Base-by-base conservation (phyloP, 345 rosid species). In the Toxicodendron radicans region DNA sequence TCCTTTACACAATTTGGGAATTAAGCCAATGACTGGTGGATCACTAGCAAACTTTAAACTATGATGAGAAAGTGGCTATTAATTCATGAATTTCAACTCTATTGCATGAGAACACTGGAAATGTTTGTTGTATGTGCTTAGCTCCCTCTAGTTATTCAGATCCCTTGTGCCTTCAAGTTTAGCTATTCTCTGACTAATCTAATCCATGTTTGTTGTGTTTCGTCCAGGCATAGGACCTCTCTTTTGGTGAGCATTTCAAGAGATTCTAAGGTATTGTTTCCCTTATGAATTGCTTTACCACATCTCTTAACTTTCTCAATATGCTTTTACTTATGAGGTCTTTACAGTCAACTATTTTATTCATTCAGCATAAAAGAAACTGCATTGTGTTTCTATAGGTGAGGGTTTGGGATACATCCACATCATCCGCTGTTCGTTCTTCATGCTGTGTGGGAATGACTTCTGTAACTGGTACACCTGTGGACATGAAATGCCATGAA, bases 381-480 rank as follows among this genome's bases (percentile, higher is more conserved):
- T 5, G 70, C 66, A 20, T 13, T 58, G 7, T 60, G 58, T 64
- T 78, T 59, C 27, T 67, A 60, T 59, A 87, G 96, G 89, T 87
- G 61, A 86, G 86, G 80, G 87, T 91, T 63, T 90, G 96, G 95
- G 91, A 91, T 84, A 78, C 85, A 13, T 76, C 79, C 23, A 73
- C 81, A 32, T 79, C 92, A 54, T 80, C 93, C 54, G 72, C 85
- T 64, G 77, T 63, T 61, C 87, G 88, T 51, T 91, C 90, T 58
- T 85, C 92, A 48, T 83, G 89, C 84, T 91, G 91, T 76, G 88
- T 86, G 67, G 96, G 92, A 76, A 88, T 79, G 89, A 70, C 89
- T 56, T 76, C 85, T 73, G 81, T 88, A 48, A 66, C 79, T 57
- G 89, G 88, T 53, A 24, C 77, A 24, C 86, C 91, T 41, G 73